Conservation (phyloP, 1,139 yeast species). For the Entelexis paramagnoliae region DNA sequence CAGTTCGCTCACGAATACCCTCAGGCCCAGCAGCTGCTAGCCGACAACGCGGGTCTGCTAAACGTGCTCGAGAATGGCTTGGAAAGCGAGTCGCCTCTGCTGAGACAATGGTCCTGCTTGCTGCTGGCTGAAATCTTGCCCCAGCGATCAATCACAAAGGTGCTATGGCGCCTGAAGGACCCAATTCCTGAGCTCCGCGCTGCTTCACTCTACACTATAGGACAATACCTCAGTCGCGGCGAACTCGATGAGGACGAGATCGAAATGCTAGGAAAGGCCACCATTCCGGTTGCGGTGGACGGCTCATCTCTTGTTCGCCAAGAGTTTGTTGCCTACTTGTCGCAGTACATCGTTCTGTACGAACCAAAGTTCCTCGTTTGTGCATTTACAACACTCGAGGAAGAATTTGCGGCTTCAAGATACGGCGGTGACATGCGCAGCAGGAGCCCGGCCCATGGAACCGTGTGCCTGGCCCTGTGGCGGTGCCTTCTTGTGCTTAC, state of each 20-base stretch:
- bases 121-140: slow-evolving; percentile 70
- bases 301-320: slow-evolving; percentile 85
- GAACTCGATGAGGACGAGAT: slow-evolving; percentile 28
- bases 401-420: slow-evolving; percentile 53
- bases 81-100: slow-evolving; percentile 67
- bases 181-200: slow-evolving; percentile 95
- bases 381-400: slow-evolving; percentile 77
- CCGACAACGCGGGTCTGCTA: slow-evolving; percentile 58
- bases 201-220: slow-evolving; percentile 64
- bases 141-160: slow-evolving; percentile 37
- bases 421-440: slow-evolving; percentile 48
- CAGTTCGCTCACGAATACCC: slow-evolving; percentile 71
- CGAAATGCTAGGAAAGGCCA: slow-evolving; percentile 29
- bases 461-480: slow-evolving; percentile 83
- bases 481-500: slow-evolving; percentile 67
- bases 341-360: slow-evolving; percentile 62
- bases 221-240: slow-evolving; percentile 43
- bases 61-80: slow-evolving; percentile 58
- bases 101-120: slow-evolving; percentile 86
- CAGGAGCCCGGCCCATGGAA: slow-evolving; percentile 60
- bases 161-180: slow-evolving; percentile 56
- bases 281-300: slow-evolving; percentile 52
- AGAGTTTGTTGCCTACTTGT: slow-evolving; percentile 69
- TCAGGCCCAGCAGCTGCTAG: slow-evolving; percentile 67
- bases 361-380: slow-evolving; percentile 69